Base-by-base conservation (phyloP, 495 filamentous ascomycete genomes). In the Barbatosphaeria neglecta region DNA sequence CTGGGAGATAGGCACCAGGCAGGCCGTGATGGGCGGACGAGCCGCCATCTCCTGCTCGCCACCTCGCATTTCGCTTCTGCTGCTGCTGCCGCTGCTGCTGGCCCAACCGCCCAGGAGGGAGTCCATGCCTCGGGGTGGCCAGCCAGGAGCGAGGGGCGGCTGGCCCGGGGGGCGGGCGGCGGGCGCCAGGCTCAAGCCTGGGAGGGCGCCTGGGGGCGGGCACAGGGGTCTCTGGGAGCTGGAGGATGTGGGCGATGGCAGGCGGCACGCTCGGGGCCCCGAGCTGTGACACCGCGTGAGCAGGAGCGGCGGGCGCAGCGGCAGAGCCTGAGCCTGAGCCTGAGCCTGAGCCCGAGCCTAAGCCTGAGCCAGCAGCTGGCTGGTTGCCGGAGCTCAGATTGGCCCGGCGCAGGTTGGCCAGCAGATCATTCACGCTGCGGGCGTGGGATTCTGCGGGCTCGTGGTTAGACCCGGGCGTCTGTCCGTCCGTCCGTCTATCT, bases 81-180 rank as follows among this genome's bases (percentile, higher is more conserved):
- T 17, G 18, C 45, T 17, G 22, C 7, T 6, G 20, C 16, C 22
- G 16, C 37, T 18, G 17, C 19, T 17, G 8, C 27, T 4, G 27
- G 2, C 2, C 2, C 27, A 10, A 4, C 28, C n/a, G n/a, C n/a
- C n/a, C n/a, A n/a, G n/a, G n/a, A n/a, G n/a, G n/a, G n/a, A n/a
- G n/a, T n/a, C n/a, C 51, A 47, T 58, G 41, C 23, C 47, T 49
- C n/a, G 64, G 52, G 41, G 48, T 53, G 0, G 59, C 59, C 10
- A 83, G 54, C 86, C 86, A 92, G 54, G 83, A 87, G 23, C 67
- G 69, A 2, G 86, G 86, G 17, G 84, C 69, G 8, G 83, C 73
- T 4, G 86, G 86, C 0, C 86, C 86, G 1, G 84, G 65, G 0
- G 77, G 75, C 15, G 68, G 59, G 47, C 77, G 71, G 48, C 65